These are phyloP conservation scores for Daldinia caldariorum DNA, from an alignment of 495 filamentous ascomycete genomes.

Conservation along the genomic window DNA sequence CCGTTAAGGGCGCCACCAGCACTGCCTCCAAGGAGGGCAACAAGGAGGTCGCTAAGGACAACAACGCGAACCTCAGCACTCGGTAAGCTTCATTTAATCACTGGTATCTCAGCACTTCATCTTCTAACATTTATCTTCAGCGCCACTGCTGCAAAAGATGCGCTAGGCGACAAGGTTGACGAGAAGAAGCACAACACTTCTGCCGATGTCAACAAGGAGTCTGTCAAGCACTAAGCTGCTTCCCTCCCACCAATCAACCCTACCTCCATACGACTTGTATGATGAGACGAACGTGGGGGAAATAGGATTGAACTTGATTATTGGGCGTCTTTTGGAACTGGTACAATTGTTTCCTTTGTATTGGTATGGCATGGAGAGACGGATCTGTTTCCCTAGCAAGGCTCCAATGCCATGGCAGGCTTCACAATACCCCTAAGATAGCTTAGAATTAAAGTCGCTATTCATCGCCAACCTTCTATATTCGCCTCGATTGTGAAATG, in stretches of 20 bases:
- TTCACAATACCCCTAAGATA: conserved; percentile 51
- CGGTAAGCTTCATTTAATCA: conserved; percentile 54
- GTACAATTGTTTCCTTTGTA: conserved; percentile 35
- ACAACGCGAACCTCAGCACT: conserved; percentile 57
- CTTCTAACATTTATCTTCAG: conserved; percentile 46
- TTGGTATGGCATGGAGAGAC: conserved; percentile 31
- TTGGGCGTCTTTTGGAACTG: conserved; percentile 36
- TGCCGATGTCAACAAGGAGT: conserved; percentile 68
- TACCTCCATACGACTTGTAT: conserved; percentile 36
- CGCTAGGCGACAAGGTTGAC: conserved; percentile 65
- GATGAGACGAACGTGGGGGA: conserved; percentile 34
- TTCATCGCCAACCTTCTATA: conserved; percentile 32
- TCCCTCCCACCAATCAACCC: conserved; percentile 2
- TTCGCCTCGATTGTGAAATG: not conserved
- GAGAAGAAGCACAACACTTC: conserved; percentile 64
- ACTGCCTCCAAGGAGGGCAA: conserved; percentile 71
- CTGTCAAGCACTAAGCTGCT: conserved; percentile 61
- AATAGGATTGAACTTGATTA: conserved; percentile 10
- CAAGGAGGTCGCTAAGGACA: conserved; percentile 72
- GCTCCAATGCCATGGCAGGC: conserved; percentile 24
- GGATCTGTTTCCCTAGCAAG: conserved; percentile 31
- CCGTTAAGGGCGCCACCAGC: conserved; percentile 60
- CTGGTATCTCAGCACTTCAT: too few relatives aligned
- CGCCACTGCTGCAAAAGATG: conserved; percentile 64
- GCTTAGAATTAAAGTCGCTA: conserved; percentile 46